phyloP scores from a whole-genome alignment of 345 rosid genomes.

The Chamaenerion angustifolium region DNA sequence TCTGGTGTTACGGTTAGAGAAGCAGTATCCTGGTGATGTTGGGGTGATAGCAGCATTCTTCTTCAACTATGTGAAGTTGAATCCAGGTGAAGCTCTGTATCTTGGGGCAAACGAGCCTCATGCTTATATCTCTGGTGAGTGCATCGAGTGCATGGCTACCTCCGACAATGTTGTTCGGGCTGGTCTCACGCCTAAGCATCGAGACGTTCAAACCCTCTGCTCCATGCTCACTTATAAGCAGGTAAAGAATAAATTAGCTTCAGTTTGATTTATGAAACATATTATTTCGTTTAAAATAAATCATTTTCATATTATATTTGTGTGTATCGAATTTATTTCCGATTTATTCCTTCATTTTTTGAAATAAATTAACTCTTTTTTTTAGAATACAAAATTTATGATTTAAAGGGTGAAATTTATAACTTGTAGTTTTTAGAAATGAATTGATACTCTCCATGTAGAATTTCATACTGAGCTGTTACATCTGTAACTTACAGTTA shows the following conservation, averaged over 20 bases:
- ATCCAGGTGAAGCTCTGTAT: conserved; percentile 84
- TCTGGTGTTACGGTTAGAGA: conserved; percentile 69
- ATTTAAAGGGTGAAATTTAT: too few relatives aligned
- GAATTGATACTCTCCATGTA: too few relatives aligned
- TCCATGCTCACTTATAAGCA: conserved; percentile 95
- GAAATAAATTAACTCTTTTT: too few relatives aligned
- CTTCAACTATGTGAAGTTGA: conserved; percentile 80
- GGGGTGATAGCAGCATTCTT: conserved; percentile 85
- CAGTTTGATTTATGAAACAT: background rate
- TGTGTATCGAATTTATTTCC: too few relatives aligned
- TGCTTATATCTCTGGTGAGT: conserved; percentile 48
- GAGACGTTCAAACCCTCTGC: conserved; percentile 74
- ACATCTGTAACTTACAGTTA: too few relatives aligned
- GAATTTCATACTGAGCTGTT: too few relatives aligned
- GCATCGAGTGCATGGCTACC: conserved; percentile 96
- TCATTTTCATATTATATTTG: too few relatives aligned
- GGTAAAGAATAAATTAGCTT: conserved; percentile 20
- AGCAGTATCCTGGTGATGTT: conserved; percentile 71
- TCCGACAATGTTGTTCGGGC: conserved; percentile 98
- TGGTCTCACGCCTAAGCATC: conserved; percentile 87
- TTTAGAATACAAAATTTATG: too few relatives aligned
- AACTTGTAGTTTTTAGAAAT: too few relatives aligned
- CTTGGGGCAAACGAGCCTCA: conserved; percentile 95
- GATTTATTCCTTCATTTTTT: too few relatives aligned
- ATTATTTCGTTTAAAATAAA: too few relatives aligned